phyloP scores from a whole-genome alignment of 2,329 filamentous ascomycete species.

The Neopestalotiopsis rosae region DNA sequence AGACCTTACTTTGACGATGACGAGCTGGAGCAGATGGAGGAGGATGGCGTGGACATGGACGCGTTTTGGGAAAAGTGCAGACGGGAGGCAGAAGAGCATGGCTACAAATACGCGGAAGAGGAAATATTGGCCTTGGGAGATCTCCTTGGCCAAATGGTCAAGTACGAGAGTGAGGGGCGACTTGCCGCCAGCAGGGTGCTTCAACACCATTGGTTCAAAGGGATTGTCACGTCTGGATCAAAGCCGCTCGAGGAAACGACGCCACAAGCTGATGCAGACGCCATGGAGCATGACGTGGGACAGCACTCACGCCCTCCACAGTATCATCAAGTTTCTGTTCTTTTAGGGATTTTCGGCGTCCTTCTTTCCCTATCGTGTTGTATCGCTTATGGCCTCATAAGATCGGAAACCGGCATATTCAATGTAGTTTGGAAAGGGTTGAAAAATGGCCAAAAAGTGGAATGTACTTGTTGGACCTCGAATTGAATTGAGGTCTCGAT shows the following conservation, averaged over 20 bases:
- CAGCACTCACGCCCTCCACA: not conserved
- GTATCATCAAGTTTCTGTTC: not conserved
- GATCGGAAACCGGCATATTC: not conserved
- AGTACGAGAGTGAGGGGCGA: slow-evolving; percentile 3
- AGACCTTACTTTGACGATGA: not conserved
- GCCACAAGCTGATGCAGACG: not conserved
- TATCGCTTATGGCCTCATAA: not conserved
- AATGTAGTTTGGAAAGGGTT: not conserved
- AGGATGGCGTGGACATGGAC: not conserved
- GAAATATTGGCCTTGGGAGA: slow-evolving; percentile 13
- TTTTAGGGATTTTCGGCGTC: not conserved
- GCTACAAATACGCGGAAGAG: not conserved
- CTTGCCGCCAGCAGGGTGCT: slow-evolving; percentile 1
- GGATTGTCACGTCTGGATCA: not conserved
- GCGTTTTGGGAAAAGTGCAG: not conserved
- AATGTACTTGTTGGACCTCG: not conserved
- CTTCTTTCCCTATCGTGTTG: not conserved
- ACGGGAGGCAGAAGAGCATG: not conserved
- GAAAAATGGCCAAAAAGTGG: not conserved
- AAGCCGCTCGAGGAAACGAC: not conserved
- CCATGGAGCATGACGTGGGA: not conserved
- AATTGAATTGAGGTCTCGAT: not conserved
- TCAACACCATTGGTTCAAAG: slow-evolving; percentile 13
- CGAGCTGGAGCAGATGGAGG: not conserved
- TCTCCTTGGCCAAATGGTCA: slow-evolving; percentile 13